Percentiles rank a stretch among this genome's conserved stretches.
Conservation (phyloP, 768 basidiomycete genomes). For the Lentinula edodes region DNA sequence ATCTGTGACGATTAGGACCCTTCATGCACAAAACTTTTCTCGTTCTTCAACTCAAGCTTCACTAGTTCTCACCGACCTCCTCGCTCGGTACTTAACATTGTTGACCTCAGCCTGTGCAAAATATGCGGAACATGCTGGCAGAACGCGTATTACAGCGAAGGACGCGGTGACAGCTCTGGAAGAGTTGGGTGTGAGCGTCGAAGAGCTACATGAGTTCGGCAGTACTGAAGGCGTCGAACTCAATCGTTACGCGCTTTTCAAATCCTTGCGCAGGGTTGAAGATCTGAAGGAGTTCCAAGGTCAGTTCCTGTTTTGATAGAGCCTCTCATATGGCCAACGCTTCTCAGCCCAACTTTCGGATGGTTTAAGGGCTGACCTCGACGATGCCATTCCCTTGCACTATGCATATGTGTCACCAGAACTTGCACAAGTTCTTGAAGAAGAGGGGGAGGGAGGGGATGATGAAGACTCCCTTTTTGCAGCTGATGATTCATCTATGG, state of each 20-base stretch:
- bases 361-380: slow-evolving; percentile 49
- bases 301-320: slow-evolving; percentile 30
- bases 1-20: slow-evolving; percentile 58
- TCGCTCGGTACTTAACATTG: slow-evolving; percentile 67
- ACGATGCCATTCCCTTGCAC: slow-evolving; percentile 50
- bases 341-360: slow-evolving; percentile 53
- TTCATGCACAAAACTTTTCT: slow-evolving; percentile 75
- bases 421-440: slow-evolving; percentile 10
- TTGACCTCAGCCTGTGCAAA: slow-evolving; percentile 63
- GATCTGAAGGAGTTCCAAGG: slow-evolving; percentile 72
- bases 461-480: slow-evolving; percentile 20
- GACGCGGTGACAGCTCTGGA: slow-evolving; percentile 65
- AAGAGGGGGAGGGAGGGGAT: slow-evolving; percentile 17
- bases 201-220: slow-evolving; percentile 66
- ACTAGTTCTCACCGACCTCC: slow-evolving; percentile 65
- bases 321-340: slow-evolving; percentile 19
- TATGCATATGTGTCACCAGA: slow-evolving; percentile 29
- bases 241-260: slow-evolving; percentile 52
- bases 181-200: slow-evolving; percentile 68
- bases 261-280: slow-evolving; percentile 60
- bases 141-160: slow-evolving; percentile 46
- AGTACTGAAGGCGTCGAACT: slow-evolving; percentile 65
- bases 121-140: slow-evolving; percentile 73
- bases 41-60: slow-evolving; percentile 71
- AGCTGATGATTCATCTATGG: slow-evolving; percentile 12